These are phyloP conservation scores for Alternaria sp. DNA, from an alignment of 2,329 filamentous ascomycete genomes.

Conservation along the genomic window DNA sequence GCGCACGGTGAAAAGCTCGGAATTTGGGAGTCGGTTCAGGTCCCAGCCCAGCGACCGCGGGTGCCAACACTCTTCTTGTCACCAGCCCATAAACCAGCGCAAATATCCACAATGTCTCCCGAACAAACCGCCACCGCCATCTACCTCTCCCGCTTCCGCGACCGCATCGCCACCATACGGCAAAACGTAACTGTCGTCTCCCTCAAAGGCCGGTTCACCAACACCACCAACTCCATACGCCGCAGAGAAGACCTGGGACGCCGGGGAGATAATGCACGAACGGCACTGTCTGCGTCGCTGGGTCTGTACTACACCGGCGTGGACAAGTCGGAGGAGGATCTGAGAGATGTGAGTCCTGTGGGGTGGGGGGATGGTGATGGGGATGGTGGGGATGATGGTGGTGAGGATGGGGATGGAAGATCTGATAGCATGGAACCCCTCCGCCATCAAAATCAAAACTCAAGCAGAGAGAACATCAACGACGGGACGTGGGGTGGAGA, in stretches of 20 bases:
- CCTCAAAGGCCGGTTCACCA: background rate
- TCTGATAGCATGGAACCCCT: slow-evolving; percentile 6
- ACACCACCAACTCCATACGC: background rate
- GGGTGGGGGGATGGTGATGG: background rate
- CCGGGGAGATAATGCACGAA: background rate
- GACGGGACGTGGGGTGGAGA: background rate
- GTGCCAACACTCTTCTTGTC: background rate
- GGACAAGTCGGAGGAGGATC: background rate
- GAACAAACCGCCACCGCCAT: background rate
- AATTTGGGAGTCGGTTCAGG: background rate
- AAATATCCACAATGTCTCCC: background rate
- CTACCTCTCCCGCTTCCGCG: background rate
- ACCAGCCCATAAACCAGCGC: background rate
- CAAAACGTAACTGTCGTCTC: background rate
- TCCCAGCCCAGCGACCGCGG: too few relatives aligned
- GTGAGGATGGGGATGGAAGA: background rate
- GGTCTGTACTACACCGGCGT: background rate
- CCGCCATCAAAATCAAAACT: fast-evolving
- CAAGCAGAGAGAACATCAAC: background rate
- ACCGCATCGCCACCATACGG: slow-evolving; percentile 3
- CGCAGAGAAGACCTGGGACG: background rate
- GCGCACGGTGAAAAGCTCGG: background rate
- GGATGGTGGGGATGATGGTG: background rate
- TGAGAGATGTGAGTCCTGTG: background rate
- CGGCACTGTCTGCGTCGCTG: background rate